phyloP scores from a whole-genome alignment of 805 yeast species.

The Sporopachydermia quercuum region DNA sequence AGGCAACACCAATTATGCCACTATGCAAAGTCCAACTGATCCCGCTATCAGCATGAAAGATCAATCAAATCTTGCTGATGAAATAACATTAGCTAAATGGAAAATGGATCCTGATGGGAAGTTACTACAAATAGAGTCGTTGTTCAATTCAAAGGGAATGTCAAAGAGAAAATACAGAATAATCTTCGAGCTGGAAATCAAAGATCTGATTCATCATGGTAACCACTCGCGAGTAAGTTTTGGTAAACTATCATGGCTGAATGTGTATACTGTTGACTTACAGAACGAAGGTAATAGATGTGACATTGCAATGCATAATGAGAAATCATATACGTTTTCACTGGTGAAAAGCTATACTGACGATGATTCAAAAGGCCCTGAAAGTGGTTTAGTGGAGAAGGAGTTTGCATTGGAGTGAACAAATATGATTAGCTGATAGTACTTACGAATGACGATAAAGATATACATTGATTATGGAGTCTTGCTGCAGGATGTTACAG shows the following conservation, averaged over 20 bases:
- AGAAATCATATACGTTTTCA: not conserved
- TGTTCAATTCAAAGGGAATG: not conserved
- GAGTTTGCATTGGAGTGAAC: not conserved
- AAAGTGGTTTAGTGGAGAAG: not conserved
- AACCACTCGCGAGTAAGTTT: not conserved
- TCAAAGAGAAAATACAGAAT: not conserved
- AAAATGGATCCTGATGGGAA: not conserved
- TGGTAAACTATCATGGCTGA: not conserved
- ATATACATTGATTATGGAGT: too few relatives aligned
- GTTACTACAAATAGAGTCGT: conserved; percentile 1
- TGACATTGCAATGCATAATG: not conserved
- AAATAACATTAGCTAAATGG: not conserved
- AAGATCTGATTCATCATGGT: not conserved
- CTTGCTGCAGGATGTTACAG: too few relatives aligned
- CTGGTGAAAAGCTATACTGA: not conserved
- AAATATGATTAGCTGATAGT: too few relatives aligned
- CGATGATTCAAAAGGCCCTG: not conserved
- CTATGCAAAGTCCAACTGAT: not conserved
- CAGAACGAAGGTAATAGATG: not conserved
- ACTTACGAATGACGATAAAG: too few relatives aligned
- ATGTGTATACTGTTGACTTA: not conserved
- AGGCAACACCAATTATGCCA: not conserved
- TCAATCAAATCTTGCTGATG: not conserved
- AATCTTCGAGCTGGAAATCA: conserved; percentile 1
- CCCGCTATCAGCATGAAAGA: not conserved